phyloP scores from a whole-genome alignment of 352 stramenopile genomes.

The Pythium phragmiticola region DNA sequence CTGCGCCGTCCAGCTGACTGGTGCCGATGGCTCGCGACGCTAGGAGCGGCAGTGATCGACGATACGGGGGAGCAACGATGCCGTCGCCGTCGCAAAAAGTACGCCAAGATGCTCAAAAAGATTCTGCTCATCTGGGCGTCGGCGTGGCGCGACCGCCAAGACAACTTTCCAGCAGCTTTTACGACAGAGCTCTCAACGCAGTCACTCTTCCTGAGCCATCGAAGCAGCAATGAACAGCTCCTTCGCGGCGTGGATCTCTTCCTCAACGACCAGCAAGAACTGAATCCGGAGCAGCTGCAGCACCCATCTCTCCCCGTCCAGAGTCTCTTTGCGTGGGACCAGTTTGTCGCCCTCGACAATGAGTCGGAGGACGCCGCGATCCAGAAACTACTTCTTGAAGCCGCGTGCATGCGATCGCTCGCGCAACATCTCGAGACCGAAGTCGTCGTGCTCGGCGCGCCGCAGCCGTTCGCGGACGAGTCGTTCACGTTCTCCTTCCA shows the following conservation, averaged over 20 bases:
- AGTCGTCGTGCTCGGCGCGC: conserved; percentile 44
- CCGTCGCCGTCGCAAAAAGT: conserved; percentile 19
- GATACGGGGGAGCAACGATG: background rate
- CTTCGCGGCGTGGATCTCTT: conserved; percentile 38
- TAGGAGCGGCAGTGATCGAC: background rate
- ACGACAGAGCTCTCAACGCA: conserved; percentile 11
- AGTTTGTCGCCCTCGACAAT: conserved; percentile 34
- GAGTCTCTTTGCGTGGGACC: conserved; percentile 51
- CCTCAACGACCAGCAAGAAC: conserved; percentile 63
- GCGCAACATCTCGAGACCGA: conserved; percentile 46
- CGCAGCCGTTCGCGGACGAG: conserved; percentile 27
- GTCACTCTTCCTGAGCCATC: conserved; percentile 16
- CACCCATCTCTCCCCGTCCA: conserved; percentile 36
- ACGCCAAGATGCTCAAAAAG: conserved; percentile 25
- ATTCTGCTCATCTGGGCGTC: conserved; percentile 18
- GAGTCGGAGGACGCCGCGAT: conserved; percentile 22
- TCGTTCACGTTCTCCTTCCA: conserved; percentile 7
- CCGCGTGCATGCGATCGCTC: conserved; percentile 56
- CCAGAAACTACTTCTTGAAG: conserved; percentile 38
- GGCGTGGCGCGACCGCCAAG: background rate
- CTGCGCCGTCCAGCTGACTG: conserved; percentile 4
- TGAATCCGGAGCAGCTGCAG: conserved; percentile 25
- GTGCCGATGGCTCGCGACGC: conserved; percentile 15
- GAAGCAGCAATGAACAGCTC: background rate
- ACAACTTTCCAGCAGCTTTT: background rate